Evolutionary conservation across 2,329 filamentous ascomycete genomes (phyloP), one percentile per base, ranked within the genome.

Genomic region (Stemphylium vesicarium): DNA sequence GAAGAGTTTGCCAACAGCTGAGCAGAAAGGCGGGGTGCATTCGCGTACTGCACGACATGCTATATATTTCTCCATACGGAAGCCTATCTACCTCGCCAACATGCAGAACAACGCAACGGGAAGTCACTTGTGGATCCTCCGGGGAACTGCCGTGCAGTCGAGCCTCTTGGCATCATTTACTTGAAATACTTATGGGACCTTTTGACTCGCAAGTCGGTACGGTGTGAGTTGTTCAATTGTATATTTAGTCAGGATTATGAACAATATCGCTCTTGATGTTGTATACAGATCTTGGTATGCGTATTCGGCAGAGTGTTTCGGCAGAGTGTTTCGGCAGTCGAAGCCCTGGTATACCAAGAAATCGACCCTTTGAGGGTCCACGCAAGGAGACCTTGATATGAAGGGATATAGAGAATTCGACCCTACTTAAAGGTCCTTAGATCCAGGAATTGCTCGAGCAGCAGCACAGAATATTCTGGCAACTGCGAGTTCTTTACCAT

Each of bases 91-190:
- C 15, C 22, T 11, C 20, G 26, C n/a, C 35, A 39, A 39, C 32
- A 35, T 45, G 40, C 33, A 33, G 20, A 36, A 9, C 24, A 36
- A 36, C 26, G 37, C 24, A 31, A 15, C 32, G 31, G 38, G 12
- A 37, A 31, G 35, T 33, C 16, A 45, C 26, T 10, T 46, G 35
- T 45, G 16, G 29, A 15, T n/a, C 12, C 35, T 33, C 32, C 37
- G 32, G 26, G 12, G 29, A 53, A 48, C 31, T 53, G 50, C 44
- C 43, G 50, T n/a, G 4, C 1, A 18, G 4, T 38, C 13, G 16
- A 40, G 4, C 3, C 15, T 9, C 50, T 53, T 53, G 37, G 50
- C 43, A 42, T 49, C 44, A 42, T 49, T 10, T 49, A 49, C 50
- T 22, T 38, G 42, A 49, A 53, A 24, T 39, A 16, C 37, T 13